Percentiles rank a stretch among this genome's conserved stretches.
phyloP scores from a whole-genome alignment of 305 asterid genomes.

The Fraxinus greggii region DNA sequence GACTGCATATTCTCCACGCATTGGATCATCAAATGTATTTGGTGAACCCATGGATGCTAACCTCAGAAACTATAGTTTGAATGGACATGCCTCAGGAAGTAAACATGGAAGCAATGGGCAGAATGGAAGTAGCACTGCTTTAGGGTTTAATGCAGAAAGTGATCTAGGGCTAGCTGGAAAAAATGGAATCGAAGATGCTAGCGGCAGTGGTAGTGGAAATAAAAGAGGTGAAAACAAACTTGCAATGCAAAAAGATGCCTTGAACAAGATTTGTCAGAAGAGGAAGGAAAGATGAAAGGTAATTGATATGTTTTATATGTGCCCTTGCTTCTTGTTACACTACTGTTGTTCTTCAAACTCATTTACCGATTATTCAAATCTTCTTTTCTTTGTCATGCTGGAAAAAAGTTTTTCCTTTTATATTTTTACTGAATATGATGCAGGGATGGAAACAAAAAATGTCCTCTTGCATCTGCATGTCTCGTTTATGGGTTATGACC shows the following conservation, averaged over 20 bases:
- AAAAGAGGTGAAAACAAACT: conserved; percentile 46
- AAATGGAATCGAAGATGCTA: conserved; percentile 60
- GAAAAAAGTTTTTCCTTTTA: conserved; percentile 10
- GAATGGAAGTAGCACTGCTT: conserved; percentile 50
- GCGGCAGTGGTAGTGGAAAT: conserved; percentile 60
- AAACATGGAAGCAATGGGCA: conserved; percentile 62
- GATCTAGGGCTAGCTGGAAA: conserved; percentile 55
- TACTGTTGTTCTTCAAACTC: neutral
- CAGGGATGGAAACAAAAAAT: neutral
- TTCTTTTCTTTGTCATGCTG: neutral
- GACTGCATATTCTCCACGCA: conserved; percentile 45
- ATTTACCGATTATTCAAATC: neutral
- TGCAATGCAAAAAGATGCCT: conserved; percentile 60
- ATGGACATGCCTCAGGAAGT: conserved; percentile 71
- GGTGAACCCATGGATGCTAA: conserved; percentile 44
- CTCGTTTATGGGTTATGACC: neutral
- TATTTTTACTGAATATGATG: neutral
- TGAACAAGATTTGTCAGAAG: conserved; percentile 71
- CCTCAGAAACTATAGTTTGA: conserved; percentile 44
- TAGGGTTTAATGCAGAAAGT: conserved; percentile 50
- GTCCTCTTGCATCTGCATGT: neutral
- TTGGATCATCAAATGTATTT: conserved; percentile 48
- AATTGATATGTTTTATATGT: conserved; percentile 4
- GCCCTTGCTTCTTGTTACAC: conserved; percentile 13
- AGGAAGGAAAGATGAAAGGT: conserved; percentile 61